These are phyloP conservation scores for Chaetomiaceae sp. DNA, from an alignment of 2,329 filamentous ascomycete genomes.

Conservation along the genomic window DNA sequence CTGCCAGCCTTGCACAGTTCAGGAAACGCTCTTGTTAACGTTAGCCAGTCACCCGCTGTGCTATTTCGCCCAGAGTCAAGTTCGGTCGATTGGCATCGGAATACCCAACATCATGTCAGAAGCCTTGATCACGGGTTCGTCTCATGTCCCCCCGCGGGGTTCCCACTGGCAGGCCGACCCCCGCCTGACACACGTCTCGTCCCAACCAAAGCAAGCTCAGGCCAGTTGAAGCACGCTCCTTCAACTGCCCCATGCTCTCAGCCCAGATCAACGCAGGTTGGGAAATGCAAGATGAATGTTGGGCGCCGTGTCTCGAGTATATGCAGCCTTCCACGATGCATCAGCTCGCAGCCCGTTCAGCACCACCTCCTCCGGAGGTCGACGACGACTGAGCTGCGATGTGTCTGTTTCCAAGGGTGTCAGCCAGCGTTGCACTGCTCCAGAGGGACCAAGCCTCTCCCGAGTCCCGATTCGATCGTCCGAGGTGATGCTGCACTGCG, in stretches of 20 bases:
- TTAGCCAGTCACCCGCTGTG: background rate
- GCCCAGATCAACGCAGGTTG: background rate
- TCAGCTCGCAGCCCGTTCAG: slow-evolving; percentile 4
- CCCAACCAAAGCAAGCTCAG: slow-evolving; percentile 1
- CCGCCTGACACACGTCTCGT: slow-evolving; percentile 1
- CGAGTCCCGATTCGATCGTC: slow-evolving; percentile 4
- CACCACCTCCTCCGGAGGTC: too few relatives aligned
- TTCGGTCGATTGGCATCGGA: background rate
- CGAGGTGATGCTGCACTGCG: slow-evolving; percentile 1
- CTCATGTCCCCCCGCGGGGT: background rate
- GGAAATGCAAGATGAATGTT: slow-evolving; percentile 14
- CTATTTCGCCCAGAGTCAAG: background rate
- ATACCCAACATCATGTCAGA: background rate
- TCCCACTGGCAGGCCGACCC: too few relatives aligned
- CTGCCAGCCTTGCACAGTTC: too few relatives aligned
- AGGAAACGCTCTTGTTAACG: too few relatives aligned
- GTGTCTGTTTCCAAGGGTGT: too few relatives aligned
- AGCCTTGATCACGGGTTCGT: slow-evolving; percentile 9
- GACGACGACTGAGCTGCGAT: too few relatives aligned
- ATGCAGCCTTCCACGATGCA: background rate
- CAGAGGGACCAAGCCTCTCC: background rate
- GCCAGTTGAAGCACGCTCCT: background rate
- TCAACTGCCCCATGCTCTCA: background rate
- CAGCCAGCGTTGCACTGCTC: slow-evolving; percentile 2
- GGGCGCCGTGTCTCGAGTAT: slow-evolving; percentile 8